phyloP scores from a whole-genome alignment of 768 basidiomycete genomes.

The Lepiota venenata region DNA sequence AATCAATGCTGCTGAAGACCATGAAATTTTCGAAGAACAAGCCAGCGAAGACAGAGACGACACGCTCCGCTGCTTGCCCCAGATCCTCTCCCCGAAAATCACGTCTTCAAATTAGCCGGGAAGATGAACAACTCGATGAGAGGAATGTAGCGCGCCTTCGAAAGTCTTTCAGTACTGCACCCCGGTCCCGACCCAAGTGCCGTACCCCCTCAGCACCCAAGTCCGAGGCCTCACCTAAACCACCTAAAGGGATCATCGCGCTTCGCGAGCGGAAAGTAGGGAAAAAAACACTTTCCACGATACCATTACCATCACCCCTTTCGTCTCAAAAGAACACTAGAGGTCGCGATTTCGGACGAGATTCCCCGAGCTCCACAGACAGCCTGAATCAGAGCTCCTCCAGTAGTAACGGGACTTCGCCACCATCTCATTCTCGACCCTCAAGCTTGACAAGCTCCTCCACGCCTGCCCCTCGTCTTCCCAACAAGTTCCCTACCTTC shows the following conservation, averaged over 20 bases:
- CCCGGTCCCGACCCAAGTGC: background rate
- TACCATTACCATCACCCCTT: slow-evolving; percentile 5
- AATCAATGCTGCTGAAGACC: slow-evolving; percentile 11
- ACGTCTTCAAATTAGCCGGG: background rate
- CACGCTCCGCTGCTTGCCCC: background rate
- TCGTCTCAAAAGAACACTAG: background rate
- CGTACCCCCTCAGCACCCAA: background rate
- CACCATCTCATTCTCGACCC: slow-evolving; percentile 7
- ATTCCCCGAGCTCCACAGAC: background rate
- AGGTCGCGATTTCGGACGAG: background rate
- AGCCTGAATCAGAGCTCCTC: background rate
- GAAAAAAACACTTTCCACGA: background rate
- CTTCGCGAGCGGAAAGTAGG: slow-evolving; percentile 2
- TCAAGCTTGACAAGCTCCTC: background rate
- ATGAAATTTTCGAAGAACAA: slow-evolving; percentile 37
- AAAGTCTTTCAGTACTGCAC: background rate
- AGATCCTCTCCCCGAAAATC: background rate
- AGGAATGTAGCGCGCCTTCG: background rate
- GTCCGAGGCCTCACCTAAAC: background rate
- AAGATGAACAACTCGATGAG: background rate
- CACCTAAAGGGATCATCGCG: too few relatives aligned
- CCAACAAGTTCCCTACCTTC: slow-evolving; percentile 8
- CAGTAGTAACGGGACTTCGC: background rate
- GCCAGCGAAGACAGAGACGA: slow-evolving; percentile 9
- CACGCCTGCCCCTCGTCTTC: background rate